A percentile compares a stretch with the other conserved stretches of the same genome.
These are phyloP conservation scores for Macrolepiota dolichaula DNA, from an alignment of 768 basidiomycete genomes.

Conservation along the genomic window DNA sequence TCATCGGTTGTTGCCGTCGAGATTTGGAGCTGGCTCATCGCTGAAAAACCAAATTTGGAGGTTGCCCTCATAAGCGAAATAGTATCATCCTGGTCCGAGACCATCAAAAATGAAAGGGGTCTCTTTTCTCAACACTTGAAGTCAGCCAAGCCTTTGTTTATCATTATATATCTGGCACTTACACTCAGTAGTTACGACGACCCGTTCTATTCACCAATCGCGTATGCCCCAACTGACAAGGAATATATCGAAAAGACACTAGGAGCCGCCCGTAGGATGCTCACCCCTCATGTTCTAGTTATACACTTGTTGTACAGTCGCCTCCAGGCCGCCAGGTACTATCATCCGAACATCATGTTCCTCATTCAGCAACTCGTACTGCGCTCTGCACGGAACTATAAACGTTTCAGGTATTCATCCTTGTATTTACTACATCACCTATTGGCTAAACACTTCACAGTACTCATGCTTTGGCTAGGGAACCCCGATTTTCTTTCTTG, in stretches of 20 bases:
- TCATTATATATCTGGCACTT: not conserved
- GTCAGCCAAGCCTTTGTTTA: slow-evolving; percentile 40
- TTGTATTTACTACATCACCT: not conserved
- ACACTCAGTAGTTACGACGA: slow-evolving; percentile 66
- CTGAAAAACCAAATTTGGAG: slow-evolving; percentile 79
- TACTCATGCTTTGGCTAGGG: slow-evolving; percentile 88
- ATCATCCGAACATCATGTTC: slow-evolving; percentile 78
- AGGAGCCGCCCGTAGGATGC: slow-evolving; percentile 65
- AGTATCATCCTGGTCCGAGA: slow-evolving; percentile 81
- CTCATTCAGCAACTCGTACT: slow-evolving; percentile 82
- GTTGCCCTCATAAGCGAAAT: slow-evolving; percentile 84
- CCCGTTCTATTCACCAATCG: slow-evolving; percentile 82
- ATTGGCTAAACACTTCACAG: slow-evolving; percentile 35
- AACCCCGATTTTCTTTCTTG: slow-evolving; percentile 86
- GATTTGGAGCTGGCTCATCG: slow-evolving; percentile 95
- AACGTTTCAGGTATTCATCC: slow-evolving; percentile 66
- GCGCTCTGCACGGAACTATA: slow-evolving; percentile 69
- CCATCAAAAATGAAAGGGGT: slow-evolving; percentile 74
- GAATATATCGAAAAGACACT: slow-evolving; percentile 73
- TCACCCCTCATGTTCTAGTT: slow-evolving; percentile 81
- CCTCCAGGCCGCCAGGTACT: slow-evolving; percentile 90
- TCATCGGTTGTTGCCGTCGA: slow-evolving; percentile 87
- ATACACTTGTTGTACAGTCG: slow-evolving; percentile 89
- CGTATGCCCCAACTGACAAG: slow-evolving; percentile 90
- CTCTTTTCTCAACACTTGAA: slow-evolving; percentile 80